Base-by-base conservation (phyloP, 108 stramenopile species). In the Skeletonema menzelii region DNA sequence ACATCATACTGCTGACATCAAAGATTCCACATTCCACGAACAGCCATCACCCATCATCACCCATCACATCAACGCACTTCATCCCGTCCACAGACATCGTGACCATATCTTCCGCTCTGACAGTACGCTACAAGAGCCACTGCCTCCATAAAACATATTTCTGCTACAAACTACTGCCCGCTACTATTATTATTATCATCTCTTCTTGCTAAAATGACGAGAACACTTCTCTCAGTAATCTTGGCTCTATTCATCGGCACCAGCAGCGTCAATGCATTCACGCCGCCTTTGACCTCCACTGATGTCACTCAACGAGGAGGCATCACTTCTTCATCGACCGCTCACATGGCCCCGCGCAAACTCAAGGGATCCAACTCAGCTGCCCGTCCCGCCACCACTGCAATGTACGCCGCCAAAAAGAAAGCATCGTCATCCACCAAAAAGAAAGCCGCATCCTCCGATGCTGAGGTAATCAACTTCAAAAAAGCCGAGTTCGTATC, bases 401-500 rank as follows among this genome's bases (percentile, higher is more conserved):
- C 15, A 42, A 42, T 42, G 40, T 42, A 42, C 40, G 40, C 40
- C 5, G 15, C 40, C 40, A 42, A 42, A 42, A 42, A 42, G 40
- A 42, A 42, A 11, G 15, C 40, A n/a, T n/a, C 40, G 4, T 15
- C 40, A 42, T n/a, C 40, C 40, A 42, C 40, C 40, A 42, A 42
- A 42, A 32, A 22, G 2, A 49, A 64, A 28, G 8, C 62, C 24
- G 28, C 30, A 14, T 17, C 26, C 15, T 44, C 40, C 15, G 68
- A 69, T 1, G 76, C 67, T 19, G 75, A 68, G 7, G 80, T 84
- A 0, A 88, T 88, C 57, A 81, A 83, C 37, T 75, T 95, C 65
- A 86, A 83, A 72, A 95, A 95, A 78, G 69, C 91, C 27, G 92
- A 93, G 13, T 86, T 95, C 35, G 84, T 95, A 13, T 80, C 88